phyloP scores from a whole-genome alignment of 2,329 filamentous ascomycete genomes.

The Aureobasidium sp. region DNA sequence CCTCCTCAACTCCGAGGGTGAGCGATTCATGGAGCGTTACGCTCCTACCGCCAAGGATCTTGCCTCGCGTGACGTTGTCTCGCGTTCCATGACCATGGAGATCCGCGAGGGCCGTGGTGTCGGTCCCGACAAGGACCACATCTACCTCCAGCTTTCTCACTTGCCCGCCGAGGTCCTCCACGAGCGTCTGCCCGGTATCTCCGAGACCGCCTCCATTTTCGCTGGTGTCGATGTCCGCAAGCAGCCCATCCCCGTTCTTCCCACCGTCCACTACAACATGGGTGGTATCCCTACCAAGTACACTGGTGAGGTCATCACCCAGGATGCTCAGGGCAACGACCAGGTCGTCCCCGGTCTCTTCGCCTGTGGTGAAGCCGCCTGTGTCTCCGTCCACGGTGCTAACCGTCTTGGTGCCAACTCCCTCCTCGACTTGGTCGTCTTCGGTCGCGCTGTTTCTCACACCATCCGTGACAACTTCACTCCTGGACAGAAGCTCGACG shows the following conservation, averaged over 20 bases:
- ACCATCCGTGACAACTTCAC: conserved; percentile 92
- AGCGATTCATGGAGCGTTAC: conserved; percentile 99
- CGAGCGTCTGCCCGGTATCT: conserved; percentile 96
- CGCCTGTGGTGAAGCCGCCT: conserved; percentile 94
- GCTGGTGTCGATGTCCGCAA: conserved; percentile 93
- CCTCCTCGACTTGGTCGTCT: conserved; percentile 92
- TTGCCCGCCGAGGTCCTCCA: conserved; percentile 84
- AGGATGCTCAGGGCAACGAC: conserved; percentile 80
- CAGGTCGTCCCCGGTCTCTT: conserved; percentile 91
- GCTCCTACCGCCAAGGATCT: conserved; percentile 97
- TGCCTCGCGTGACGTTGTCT: conserved; percentile 91
- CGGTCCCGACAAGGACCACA: conserved; percentile 94
- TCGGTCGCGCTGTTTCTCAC: conserved; percentile 94
- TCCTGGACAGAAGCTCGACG: conserved; percentile 70
- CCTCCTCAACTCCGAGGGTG: conserved; percentile 93
- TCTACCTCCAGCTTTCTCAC: conserved; percentile 96
- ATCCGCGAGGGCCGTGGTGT: conserved; percentile 97
- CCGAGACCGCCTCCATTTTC: conserved; percentile 96
- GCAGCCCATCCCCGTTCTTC: conserved; percentile 92
- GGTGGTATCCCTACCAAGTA: conserved; percentile 97
- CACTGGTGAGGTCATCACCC: conserved; percentile 88
- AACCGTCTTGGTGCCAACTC: conserved; percentile 98
- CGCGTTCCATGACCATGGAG: conserved; percentile 96
- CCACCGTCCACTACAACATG: conserved; percentile 99
- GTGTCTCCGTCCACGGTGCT: conserved; percentile 94